A percentile compares a stretch with the other conserved stretches of the same genome.
Conservation (phyloP, 1,284 basidiomycete genomes). For the Macrocystidia cucumis region DNA sequence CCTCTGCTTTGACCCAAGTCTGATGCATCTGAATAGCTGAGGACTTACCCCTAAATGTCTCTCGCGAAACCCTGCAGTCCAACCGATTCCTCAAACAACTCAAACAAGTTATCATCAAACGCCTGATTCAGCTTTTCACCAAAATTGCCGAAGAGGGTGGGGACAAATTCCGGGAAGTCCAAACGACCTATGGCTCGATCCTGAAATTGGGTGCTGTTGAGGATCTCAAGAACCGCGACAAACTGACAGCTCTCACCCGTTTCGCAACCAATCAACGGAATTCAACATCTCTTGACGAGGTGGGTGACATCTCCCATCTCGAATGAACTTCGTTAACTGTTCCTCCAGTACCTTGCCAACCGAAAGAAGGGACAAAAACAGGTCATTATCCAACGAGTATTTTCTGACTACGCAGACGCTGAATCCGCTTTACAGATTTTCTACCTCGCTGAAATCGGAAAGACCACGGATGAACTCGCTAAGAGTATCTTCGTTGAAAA, state of each 20-base stretch:
- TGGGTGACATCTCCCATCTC: slow-evolving; percentile 19
- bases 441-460: slow-evolving; percentile 82
- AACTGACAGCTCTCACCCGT: slow-evolving; percentile 65
- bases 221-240: slow-evolving; percentile 68
- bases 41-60: slow-evolving; percentile 91
- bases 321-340: slow-evolving; percentile 6
- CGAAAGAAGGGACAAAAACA: slow-evolving; percentile 87
- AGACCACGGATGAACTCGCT: slow-evolving; percentile 58
- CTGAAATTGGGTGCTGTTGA: slow-evolving; percentile 88
- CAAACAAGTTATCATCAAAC: slow-evolving; percentile 67
- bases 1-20: slow-evolving; percentile 6
- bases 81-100: slow-evolving; percentile 78
- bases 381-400: slow-evolving; percentile 18
- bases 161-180: slow-evolving; percentile 65
- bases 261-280: slow-evolving; percentile 77
- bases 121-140: slow-evolving; percentile 73
- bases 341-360: slow-evolving; percentile 66
- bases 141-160: slow-evolving; percentile 63
- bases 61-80: slow-evolving; percentile 87
- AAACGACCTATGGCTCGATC: slow-evolving; percentile 66
- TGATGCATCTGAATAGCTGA: slow-evolving; percentile 56
- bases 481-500: slow-evolving; percentile 94
- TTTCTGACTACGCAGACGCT: neutral
- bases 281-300: slow-evolving; percentile 67
- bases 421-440: slow-evolving; percentile 47